Base-by-base conservation (phyloP, 2,329 filamentous ascomycete genomes). In the Sporothrix mexicana region DNA sequence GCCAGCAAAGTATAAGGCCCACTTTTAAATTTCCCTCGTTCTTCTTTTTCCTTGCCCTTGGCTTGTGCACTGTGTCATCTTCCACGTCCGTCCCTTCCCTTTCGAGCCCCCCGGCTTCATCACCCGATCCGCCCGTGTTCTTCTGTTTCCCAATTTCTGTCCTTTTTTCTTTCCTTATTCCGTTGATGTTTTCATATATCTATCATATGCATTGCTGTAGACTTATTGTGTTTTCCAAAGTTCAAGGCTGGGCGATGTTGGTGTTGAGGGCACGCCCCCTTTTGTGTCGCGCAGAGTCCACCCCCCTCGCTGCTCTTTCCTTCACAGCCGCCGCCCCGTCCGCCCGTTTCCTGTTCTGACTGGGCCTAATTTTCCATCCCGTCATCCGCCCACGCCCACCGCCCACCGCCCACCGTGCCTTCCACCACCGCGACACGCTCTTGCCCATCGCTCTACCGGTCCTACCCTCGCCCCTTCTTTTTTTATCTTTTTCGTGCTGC, bases 81-180 rank as follows among this genome's bases (percentile, higher is more conserved):
- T 49, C 62, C 49, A 64, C 71, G 71, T 72, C 75, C 74, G 75
- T 72, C 62, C 72, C 71, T 74, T 74, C 70, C 70, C 57, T 73
- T 66, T 69, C 68, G 61, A 68, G 66, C 67, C 75, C 74, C 61
- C 76, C 76, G 76, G 76, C 74, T 76, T 74, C 76, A 75, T 77
- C 74, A 76, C 76, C 76, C 76, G 76, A 77, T 77, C 74, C 75
- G 75, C 75, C 75, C 75, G 75, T 72, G 67, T 57, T 62, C 70
- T 69, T 69, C 69, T 73, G 73, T 71, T 73, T 62, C 66, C 53
- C 55, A 25, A 55, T 51, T 51, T 61, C 17, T 64, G 41, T 36
- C 25, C 55, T 47, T 68, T 59, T 45, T 59, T 36, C 45, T 36
- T 25, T 66, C 55, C 64, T 41, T 66, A 41, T 55, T 17, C 61